Base-by-base conservation (phyloP, 2,329 filamentous ascomycete genomes). In the Hymenoscyphus fraxineus region DNA sequence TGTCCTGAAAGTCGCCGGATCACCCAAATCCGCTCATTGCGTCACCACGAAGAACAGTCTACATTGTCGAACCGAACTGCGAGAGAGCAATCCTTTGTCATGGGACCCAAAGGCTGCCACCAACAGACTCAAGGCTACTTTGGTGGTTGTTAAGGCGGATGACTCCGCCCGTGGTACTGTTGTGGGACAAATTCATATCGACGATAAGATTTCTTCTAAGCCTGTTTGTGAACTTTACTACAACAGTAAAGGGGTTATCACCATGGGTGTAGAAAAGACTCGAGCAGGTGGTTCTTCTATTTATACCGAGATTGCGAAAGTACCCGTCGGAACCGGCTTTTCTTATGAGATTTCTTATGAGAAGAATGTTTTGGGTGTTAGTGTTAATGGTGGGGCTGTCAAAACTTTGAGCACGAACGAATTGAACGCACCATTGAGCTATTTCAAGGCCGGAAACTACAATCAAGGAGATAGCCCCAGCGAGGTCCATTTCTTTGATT, bases 41-140 rank as follows among this genome's bases (percentile, higher is more conserved):
- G 77, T 79, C 7, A 79, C 74, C 1, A 80, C 78, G 0, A 66
- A 73, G 0, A 74, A 78, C 71, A 79, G 77, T 69, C 63, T 75
- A 57, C 78, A 80, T 67, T 80, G 78, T 68, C 78, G 77, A 35
- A 78, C 76, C 10, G 78, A 80, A 68, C 71, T 80, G 13, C 77
- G 78, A 19, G 78, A 80, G 70, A 64, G 60, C 16, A 69, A 60
- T 38, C 77, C 76, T 1, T 71, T 59, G 2, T 72, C 65, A 59
- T 75, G 78, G 77, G 69, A 73, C 55, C 76, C 78, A 7, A 74
- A 71, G 12, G 69, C 64, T n/a, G 59, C 64, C 3, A 69, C 66
- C n/a, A 79, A 78, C 66, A 68, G 70, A 2, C 70, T 79, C n/a
- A 74, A 65, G 19, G 76, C 71, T 2, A 69, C 68, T 0, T 68